phyloP scores from a whole-genome alignment of 768 basidiomycete species.

The Suillus discolor region DNA sequence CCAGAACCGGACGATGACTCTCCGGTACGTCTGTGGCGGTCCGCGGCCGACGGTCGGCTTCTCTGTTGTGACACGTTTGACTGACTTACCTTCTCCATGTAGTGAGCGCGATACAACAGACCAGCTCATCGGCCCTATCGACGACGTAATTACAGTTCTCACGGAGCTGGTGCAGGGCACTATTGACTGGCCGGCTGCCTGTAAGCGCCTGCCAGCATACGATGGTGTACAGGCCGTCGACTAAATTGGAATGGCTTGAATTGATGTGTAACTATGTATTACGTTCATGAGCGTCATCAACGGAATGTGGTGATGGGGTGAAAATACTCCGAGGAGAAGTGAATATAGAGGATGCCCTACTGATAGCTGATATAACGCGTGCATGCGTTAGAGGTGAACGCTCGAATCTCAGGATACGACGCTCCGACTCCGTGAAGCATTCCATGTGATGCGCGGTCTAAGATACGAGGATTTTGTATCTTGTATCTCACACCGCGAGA shows the following conservation, averaged over 20 bases:
- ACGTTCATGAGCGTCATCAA: neutral
- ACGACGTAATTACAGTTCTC: slow-evolving; percentile 84
- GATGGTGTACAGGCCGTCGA: slow-evolving; percentile 89
- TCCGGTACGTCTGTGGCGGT: slow-evolving; percentile 61
- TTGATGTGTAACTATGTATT: slow-evolving; percentile 2
- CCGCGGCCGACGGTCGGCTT: neutral
- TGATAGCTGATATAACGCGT: slow-evolving; percentile 10
- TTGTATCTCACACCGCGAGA: neutral
- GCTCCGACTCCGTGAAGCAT: slow-evolving; percentile 8
- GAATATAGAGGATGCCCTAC: slow-evolving; percentile 11
- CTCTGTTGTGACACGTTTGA: slow-evolving; percentile 6
- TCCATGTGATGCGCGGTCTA: neutral
- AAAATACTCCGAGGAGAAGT: slow-evolving; percentile 19
- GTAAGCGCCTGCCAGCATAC: slow-evolving; percentile 70
- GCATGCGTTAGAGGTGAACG: neutral
- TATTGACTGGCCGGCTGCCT: slow-evolving; percentile 79
- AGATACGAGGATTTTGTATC: slow-evolving; percentile 3
- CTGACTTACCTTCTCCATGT: slow-evolving; percentile 9
- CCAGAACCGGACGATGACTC: slow-evolving; percentile 91
- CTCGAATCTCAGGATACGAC: neutral
- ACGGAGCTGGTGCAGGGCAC: slow-evolving; percentile 75
- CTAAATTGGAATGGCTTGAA: slow-evolving; percentile 14
- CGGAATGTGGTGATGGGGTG: slow-evolving; percentile 3
- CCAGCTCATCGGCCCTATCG: slow-evolving; percentile 88
- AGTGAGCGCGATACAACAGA: slow-evolving; percentile 95